These are phyloP conservation scores for Tolypocladium guangdongense DNA, from an alignment of 2,329 filamentous ascomycete genomes.

Conservation along the genomic window DNA sequence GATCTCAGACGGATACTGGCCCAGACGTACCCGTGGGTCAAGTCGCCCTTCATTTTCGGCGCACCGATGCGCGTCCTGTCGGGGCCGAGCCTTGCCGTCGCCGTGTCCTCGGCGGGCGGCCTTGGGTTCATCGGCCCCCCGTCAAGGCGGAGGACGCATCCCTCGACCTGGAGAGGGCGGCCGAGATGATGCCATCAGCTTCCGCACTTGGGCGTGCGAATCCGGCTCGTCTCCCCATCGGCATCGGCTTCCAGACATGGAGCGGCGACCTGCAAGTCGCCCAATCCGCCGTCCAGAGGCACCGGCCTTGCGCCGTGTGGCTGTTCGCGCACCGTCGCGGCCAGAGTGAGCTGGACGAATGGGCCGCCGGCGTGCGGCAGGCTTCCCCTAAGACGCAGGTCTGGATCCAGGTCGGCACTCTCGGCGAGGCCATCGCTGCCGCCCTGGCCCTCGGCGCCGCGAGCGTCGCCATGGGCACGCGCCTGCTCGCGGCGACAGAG, in stretches of 20 bases:
- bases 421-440: constrained; percentile 36
- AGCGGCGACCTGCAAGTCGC: constrained; percentile 26
- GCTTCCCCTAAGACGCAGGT: constrained; percentile 30
- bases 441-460: constrained; percentile 38
- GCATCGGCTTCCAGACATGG: constrained; percentile 36
- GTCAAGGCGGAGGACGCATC: constrained; percentile 20
- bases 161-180: constrained; percentile 18
- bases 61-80: constrained; percentile 62
- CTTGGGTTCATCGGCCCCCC: constrained; percentile 39
- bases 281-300: constrained; percentile 15
- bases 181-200: constrained; percentile 10
- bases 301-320: constrained; percentile 31
- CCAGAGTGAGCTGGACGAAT: constrained; percentile 26
- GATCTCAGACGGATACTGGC: constrained; percentile 3
- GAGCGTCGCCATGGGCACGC: constrained; percentile 51
- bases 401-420: constrained; percentile 41
- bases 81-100: constrained; percentile 42
- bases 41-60: constrained; percentile 41
- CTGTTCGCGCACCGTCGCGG: constrained; percentile 31
- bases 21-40: constrained; percentile 14
- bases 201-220: constrained; percentile 2
- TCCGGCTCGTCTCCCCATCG: constrained; percentile 26
- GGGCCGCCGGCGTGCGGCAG: constrained; percentile 31
- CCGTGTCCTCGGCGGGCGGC: constrained; percentile 61
- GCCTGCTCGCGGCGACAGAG: constrained; percentile 42